These are phyloP conservation scores for Colletotrichum magnum DNA, from an alignment of 2,329 filamentous ascomycete species.

Conservation along the genomic window DNA sequence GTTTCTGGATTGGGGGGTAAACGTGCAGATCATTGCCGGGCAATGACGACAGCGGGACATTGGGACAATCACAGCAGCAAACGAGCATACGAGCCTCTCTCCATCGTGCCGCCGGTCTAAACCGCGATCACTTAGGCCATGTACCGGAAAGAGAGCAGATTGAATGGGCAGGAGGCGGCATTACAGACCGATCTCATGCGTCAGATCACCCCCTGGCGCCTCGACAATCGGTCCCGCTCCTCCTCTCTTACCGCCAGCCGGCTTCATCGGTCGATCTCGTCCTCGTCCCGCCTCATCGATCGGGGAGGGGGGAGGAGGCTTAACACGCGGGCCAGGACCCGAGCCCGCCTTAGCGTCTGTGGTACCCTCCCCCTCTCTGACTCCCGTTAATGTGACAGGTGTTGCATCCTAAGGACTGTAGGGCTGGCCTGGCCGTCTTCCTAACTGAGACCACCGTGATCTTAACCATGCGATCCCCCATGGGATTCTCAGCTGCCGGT, in stretches of 20 bases:
- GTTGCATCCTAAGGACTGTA: constrained; percentile 16
- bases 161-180: too few relatives aligned
- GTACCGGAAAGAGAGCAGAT: too few relatives aligned
- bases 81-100: neutral
- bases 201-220: neutral
- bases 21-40: neutral
- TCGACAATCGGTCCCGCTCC: neutral
- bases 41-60: constrained; percentile 9
- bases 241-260: neutral
- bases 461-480: constrained; percentile 12
- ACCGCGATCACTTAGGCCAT: neutral
- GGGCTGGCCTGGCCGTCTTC: neutral
- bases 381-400: constrained; percentile 6
- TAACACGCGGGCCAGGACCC: neutral
- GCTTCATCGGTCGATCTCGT: constrained; percentile 21
- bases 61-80: too few relatives aligned
- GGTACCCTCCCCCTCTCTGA: neutral
- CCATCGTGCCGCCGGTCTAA: neutral
- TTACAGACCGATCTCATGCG: neutral
- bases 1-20: too few relatives aligned
- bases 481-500: neutral
- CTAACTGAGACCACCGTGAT: constrained; percentile 22
- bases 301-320: neutral
- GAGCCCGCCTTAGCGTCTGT: neutral
- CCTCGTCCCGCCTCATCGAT: constrained; percentile 19